These are phyloP conservation scores for Pyrus pyrifolia DNA, from an alignment of 306 rosid species.

Conservation along the genomic window DNA sequence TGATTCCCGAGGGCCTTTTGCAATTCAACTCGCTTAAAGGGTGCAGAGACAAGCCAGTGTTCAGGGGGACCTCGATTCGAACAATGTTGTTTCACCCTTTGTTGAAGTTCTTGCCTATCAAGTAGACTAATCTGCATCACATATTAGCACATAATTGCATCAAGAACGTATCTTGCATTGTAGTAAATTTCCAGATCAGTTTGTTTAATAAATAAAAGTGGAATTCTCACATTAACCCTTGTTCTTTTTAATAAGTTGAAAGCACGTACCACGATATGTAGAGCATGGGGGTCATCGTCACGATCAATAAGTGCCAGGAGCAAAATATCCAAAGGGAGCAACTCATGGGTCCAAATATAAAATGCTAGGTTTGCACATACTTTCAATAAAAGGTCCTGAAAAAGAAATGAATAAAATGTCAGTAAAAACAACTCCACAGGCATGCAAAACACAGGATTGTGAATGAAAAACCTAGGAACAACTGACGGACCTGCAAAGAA, in stretches of 20 bases:
- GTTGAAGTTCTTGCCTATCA: constrained; percentile 93
- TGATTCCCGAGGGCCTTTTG: constrained; percentile 94
- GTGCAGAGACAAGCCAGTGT: constrained; percentile 73
- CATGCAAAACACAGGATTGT: constrained; percentile 4
- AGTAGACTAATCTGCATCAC: constrained; percentile 75
- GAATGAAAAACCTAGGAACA: constrained; percentile 6
- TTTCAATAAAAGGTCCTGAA: constrained; percentile 75
- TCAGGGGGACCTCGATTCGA: constrained; percentile 62
- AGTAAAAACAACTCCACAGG: not conserved
- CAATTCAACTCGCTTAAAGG: constrained; percentile 68
- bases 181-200: not conserved
- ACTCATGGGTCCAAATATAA: constrained; percentile 86
- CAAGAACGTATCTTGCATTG: not conserved
- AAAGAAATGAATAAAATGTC: constrained; percentile 7
- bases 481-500: constrained; percentile 60
- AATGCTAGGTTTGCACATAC: constrained; percentile 78
- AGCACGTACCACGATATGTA: constrained; percentile 77
- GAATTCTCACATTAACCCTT: not conserved
- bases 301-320: constrained; percentile 94
- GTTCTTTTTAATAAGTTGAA: constrained; percentile 4
- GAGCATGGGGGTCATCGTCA: constrained; percentile 97
- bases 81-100: constrained; percentile 57
- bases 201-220: not conserved
- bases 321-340: constrained; percentile 94
- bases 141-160: constrained; percentile 13